These are phyloP conservation scores for Rhinocladiella similis DNA, from an alignment of 2,329 filamentous ascomycete species.

Conservation along the genomic window DNA sequence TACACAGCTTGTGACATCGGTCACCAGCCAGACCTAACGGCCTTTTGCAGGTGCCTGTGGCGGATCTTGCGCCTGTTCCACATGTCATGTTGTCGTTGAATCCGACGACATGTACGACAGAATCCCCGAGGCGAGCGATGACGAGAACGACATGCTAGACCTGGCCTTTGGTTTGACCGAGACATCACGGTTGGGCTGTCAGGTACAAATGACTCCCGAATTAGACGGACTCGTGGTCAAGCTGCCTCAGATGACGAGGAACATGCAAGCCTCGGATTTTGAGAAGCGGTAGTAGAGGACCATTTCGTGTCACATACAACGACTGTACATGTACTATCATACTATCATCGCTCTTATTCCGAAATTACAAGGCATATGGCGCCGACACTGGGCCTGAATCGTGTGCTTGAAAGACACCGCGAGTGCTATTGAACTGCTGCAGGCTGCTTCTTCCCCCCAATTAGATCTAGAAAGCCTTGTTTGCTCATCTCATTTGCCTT, in stretches of 20 bases:
- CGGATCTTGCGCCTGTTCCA: conserved; percentile 89
- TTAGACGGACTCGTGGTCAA: conserved; percentile 82
- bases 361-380: not conserved
- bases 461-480: conserved; percentile 92
- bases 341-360: not conserved
- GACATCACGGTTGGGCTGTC: conserved; percentile 80
- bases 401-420: not conserved
- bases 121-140: conserved; percentile 75
- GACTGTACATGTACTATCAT: conserved; percentile 17
- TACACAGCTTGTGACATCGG: not conserved
- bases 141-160: conserved; percentile 89
- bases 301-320: not conserved
- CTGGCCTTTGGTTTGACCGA: conserved; percentile 87
- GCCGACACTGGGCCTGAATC: not conserved
- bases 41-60: conserved; percentile 72
- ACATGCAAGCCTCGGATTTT: conserved; percentile 94
- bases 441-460: conserved; percentile 56
- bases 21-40: not conserved
- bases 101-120: conserved; percentile 73
- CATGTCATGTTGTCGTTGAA: conserved; percentile 84
- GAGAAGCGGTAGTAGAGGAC: conserved; percentile 30
- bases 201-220: conserved; percentile 88
- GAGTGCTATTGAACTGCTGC: not conserved
- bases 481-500: conserved; percentile 95
- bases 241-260: conserved; percentile 90